These are phyloP conservation scores for Aplosporella prunicola DNA, from an alignment of 2,329 filamentous ascomycete species.

Conservation along the genomic window DNA sequence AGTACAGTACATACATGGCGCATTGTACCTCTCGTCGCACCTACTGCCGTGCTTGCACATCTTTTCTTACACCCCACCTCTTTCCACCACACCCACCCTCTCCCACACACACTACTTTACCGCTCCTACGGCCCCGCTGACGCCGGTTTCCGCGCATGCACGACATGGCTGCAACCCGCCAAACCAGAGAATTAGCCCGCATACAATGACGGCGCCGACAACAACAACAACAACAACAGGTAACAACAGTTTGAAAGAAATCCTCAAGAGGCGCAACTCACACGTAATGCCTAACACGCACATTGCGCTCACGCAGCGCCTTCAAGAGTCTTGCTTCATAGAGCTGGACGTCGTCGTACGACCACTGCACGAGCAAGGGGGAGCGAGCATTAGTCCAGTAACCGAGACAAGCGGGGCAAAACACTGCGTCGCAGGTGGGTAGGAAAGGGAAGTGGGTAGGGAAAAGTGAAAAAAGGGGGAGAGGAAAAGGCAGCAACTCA, in stretches of 20 bases:
- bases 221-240: no score
- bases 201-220: no score
- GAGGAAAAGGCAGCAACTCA: constrained; percentile 12
- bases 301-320: neutral
- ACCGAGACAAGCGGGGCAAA: neutral
- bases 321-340: constrained; percentile 2
- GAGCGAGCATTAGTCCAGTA: neutral
- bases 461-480: neutral
- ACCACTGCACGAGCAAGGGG: constrained; percentile 4
- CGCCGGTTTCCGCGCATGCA: constrained; percentile 8
- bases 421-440: no score
- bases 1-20: no score
- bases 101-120: no score
- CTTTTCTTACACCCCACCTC: no score
- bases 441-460: no score
- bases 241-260: neutral
- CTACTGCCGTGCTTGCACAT: no score
- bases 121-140: no score
- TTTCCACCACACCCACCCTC: no score
- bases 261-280: neutral
- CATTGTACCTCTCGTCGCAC: no score
- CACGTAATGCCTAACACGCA: constrained; percentile 9
- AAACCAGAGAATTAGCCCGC: no score
- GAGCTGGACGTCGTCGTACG: constrained; percentile 8
- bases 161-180: constrained; percentile 2